Conservation (phyloP, 331 rosid species). For the Pyracantha coccinea region DNA sequence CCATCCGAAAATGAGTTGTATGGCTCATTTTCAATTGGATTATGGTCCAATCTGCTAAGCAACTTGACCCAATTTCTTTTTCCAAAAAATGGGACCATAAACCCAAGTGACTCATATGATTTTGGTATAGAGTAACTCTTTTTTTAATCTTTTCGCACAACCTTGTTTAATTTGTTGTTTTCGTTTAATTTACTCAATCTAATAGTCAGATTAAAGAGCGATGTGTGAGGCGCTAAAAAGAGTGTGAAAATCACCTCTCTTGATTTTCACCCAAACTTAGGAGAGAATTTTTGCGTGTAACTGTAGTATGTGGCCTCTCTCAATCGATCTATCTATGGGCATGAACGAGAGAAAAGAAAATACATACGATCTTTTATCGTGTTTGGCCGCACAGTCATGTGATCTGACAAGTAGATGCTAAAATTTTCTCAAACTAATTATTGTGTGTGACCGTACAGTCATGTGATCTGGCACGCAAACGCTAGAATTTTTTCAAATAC, state of each 20-base stretch:
- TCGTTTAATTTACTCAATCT: too few species aligned
- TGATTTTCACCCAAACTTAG: not conserved
- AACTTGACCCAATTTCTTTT: not conserved
- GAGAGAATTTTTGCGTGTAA: not conserved
- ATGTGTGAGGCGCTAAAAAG: not conserved
- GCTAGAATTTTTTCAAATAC: too few species aligned
- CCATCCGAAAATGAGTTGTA: not conserved
- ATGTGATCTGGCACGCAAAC: too few species aligned
- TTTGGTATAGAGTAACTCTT: too few species aligned
- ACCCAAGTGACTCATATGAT: not conserved
- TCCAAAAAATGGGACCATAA: not conserved
- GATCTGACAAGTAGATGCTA: not conserved
- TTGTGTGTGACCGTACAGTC: too few species aligned
- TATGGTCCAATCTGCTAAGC: not conserved
- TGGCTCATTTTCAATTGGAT: not conserved
- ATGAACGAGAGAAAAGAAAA: not conserved
- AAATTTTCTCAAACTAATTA: too few species aligned
- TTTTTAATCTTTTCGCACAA: not conserved
- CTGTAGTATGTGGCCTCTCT: not conserved
- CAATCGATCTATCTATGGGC: not conserved
- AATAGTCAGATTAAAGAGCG: too few species aligned
- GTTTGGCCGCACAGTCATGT: too few species aligned
- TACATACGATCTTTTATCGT: accelerated
- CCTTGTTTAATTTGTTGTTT: not conserved
- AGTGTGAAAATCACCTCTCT: not conserved